phyloP scores from a whole-genome alignment of 1,284 basidiomycete species.

The Agaricales sp. region DNA sequence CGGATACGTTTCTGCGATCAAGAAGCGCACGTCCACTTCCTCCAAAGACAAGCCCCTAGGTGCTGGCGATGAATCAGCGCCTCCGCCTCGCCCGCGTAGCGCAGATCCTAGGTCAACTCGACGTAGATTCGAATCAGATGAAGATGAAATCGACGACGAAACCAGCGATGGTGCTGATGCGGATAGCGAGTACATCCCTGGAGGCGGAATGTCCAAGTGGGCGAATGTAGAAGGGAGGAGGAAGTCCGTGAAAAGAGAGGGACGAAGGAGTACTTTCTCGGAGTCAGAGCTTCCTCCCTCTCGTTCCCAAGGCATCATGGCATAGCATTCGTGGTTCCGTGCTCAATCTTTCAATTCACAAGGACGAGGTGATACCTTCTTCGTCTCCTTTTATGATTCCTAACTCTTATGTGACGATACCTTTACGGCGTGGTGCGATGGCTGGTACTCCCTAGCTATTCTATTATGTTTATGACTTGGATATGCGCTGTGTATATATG shows the following conservation, averaged over 20 bases:
- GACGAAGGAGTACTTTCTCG: not conserved
- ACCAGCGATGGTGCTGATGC: conserved; percentile 51
- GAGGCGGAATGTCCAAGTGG: conserved; percentile 25
- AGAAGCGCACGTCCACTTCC: not conserved
- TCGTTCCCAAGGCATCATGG: not conserved
- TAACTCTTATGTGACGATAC: not conserved
- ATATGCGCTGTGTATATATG: not conserved
- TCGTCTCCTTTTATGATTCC: too few relatives aligned
- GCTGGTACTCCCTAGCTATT: not conserved
- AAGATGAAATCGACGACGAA: conserved; percentile 20
- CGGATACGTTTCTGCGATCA: not conserved
- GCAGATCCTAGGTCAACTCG: conserved; percentile 16
- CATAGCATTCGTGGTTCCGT: not conserved
- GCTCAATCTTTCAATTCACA: too few relatives aligned
- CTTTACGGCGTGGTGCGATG: not conserved
- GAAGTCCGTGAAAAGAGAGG: conserved; percentile 15
- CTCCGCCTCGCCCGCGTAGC: conserved; percentile 17
- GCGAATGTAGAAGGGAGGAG: conserved; percentile 50
- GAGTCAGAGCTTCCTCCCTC: not conserved
- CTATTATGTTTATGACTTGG: too few relatives aligned
- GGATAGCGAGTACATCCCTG: conserved; percentile 46
- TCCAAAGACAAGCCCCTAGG: not conserved
- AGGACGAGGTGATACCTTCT: too few relatives aligned
- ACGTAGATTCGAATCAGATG: conserved; percentile 13
- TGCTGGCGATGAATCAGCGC: conserved; percentile 20